These are phyloP conservation scores for Pestalotiopsis sp. DNA, from an alignment of 2,329 filamentous ascomycete species.

Conservation along the genomic window DNA sequence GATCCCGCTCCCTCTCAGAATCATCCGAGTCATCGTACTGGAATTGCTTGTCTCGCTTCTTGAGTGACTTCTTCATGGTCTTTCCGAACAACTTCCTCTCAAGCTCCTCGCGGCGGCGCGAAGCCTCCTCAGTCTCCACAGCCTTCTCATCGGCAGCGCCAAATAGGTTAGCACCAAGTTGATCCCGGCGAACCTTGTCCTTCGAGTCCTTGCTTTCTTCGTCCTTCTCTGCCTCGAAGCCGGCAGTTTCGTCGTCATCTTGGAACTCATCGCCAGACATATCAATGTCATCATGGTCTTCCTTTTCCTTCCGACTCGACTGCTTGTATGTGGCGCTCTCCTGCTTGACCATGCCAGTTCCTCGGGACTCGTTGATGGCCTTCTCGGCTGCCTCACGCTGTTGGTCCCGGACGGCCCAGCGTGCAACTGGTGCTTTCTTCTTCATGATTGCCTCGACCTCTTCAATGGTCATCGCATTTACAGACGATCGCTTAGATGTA, in stretches of 20 bases:
- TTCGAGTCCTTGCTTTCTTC: slow-evolving; percentile 75
- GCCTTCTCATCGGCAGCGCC: slow-evolving; percentile 67
- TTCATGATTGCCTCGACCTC: slow-evolving; percentile 83
- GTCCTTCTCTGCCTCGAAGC: slow-evolving; percentile 76
- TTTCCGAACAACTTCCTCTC: slow-evolving; percentile 73
- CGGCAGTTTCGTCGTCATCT: slow-evolving; percentile 79
- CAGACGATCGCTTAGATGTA: slow-evolving; percentile 70
- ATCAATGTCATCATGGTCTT: slow-evolving; percentile 71
- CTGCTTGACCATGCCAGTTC: slow-evolving; percentile 62
- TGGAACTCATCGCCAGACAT: slow-evolving; percentile 76
- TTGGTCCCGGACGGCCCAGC: slow-evolving; percentile 74
- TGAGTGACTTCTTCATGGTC: slow-evolving; percentile 74
- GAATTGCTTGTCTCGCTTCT: slow-evolving; percentile 81
- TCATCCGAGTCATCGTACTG: slow-evolving; percentile 79
- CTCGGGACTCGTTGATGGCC: slow-evolving; percentile 59
- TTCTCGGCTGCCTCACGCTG: slow-evolving; percentile 55
- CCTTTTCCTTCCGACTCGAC: slow-evolving; percentile 61
- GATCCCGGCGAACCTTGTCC: slow-evolving; percentile 73
- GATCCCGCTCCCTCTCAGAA: slow-evolving; percentile 45
- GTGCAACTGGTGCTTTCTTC: slow-evolving; percentile 72
- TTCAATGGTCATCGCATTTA: slow-evolving; percentile 76
- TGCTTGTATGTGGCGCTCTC: slow-evolving; percentile 66
- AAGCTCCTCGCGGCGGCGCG: slow-evolving; percentile 67
- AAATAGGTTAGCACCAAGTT: slow-evolving; percentile 86
- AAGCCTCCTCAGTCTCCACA: slow-evolving; percentile 72